These are phyloP conservation scores for Parsonsia alboflavescens DNA, from an alignment of 257 asterid genomes.

Conservation along the genomic window DNA sequence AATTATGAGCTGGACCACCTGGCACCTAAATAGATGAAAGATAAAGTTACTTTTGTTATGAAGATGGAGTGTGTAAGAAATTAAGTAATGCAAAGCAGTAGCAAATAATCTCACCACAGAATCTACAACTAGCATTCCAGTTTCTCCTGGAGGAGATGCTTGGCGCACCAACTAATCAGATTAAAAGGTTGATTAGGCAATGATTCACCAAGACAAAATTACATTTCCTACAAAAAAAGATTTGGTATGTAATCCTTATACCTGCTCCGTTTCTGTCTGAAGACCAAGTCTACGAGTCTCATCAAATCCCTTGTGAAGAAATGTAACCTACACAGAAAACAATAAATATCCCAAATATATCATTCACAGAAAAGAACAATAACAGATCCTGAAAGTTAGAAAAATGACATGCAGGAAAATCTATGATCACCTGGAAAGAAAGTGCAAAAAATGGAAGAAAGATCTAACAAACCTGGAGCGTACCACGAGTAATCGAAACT, in stretches of 20 bases:
- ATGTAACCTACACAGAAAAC: conserved; percentile 59
- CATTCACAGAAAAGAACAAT: conserved; percentile 15
- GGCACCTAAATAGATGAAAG: conserved; percentile 64
- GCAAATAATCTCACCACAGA: conserved; percentile 67
- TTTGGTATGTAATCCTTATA: conserved; percentile 19
- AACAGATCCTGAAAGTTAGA: conserved; percentile 10
- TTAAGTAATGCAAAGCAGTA: neutral
- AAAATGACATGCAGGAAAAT: neutral
- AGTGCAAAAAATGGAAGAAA: neutral
- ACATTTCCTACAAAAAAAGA: neutral
- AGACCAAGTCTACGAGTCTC: conserved; percentile 99
- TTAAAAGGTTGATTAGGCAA: conserved; percentile 15
- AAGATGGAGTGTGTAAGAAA: conserved; percentile 1
- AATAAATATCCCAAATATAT: conserved; percentile 12
- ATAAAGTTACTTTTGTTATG: neutral
- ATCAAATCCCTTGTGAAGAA: conserved; percentile 94
- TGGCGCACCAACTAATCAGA: conserved; percentile 70
- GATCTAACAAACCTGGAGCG: conserved; percentile 93
- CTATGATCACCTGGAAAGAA: neutral
- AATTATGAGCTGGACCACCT: conserved; percentile 87
- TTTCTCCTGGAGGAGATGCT: conserved; percentile 89
- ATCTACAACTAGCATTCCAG: conserved; percentile 99
- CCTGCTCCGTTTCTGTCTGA: conserved; percentile 85
- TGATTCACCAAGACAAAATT: neutral
- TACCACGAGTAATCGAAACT: conserved; percentile 90